A percentile compares a stretch with the other conserved stretches of the same genome.
Conservation (phyloP, 2,329 filamentous ascomycete genomes). For the Neonectria punicea region DNA sequence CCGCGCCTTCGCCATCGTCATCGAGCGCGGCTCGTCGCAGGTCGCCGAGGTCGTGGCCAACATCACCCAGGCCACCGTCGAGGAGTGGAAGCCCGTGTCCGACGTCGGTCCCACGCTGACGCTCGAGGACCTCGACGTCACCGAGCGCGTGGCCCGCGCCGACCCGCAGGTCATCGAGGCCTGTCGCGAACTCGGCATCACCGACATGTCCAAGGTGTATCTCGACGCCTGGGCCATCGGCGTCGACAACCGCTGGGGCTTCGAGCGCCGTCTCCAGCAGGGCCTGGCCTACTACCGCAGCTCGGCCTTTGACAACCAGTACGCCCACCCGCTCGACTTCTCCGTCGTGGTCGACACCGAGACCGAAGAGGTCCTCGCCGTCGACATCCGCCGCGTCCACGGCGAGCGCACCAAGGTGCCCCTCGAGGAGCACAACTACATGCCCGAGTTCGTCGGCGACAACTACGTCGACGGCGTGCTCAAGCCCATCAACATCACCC, state of each 20-base stretch:
- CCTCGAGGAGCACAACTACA: conserved; percentile 51
- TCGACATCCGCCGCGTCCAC: conserved; percentile 55
- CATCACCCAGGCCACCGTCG: conserved; percentile 52
- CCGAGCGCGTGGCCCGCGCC: conserved; percentile 74
- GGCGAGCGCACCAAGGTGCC: conserved; percentile 60
- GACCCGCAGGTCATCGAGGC: conserved; percentile 81
- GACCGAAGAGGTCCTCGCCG: conserved; percentile 59
- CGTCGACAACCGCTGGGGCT: conserved; percentile 82
- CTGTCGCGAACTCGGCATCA: conserved; percentile 78
- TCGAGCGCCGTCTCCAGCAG: conserved; percentile 77
- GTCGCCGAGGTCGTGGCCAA: conserved; percentile 64
- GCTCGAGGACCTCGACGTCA: conserved; percentile 82
- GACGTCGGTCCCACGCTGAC: conserved; percentile 68
- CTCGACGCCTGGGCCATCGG: conserved; percentile 89
- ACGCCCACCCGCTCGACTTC: conserved; percentile 66
- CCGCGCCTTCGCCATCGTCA: conserved; percentile 60
- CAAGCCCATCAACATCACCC: conserved; percentile 53
- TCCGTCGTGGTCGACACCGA: conserved; percentile 57
- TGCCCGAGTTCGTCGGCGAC: conserved; percentile 48
- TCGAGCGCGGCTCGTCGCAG: conserved; percentile 52
- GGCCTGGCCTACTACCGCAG: conserved; percentile 85
- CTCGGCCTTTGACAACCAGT: conserved; percentile 73
- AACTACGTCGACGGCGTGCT: conserved; percentile 50
- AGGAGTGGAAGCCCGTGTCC: conserved; percentile 58
- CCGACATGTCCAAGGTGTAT: conserved; percentile 86